A percentile compares a stretch with the other conserved stretches of the same genome.
phyloP scores from a whole-genome alignment of 2,329 filamentous ascomycete species.

The Alternaria arborescens region DNA sequence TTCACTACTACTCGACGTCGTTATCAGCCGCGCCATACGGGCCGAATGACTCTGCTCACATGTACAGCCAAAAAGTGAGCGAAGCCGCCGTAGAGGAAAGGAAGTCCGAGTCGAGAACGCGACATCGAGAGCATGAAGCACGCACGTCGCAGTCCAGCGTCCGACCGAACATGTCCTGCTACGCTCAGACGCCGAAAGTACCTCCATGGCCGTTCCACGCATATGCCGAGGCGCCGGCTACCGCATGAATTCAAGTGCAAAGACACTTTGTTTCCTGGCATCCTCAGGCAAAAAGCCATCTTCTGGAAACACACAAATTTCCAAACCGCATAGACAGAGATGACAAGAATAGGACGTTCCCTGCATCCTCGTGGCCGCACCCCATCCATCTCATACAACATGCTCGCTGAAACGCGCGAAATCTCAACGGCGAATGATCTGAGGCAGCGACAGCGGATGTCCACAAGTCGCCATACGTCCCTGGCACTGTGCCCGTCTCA shows the following conservation, averaged over 20 bases:
- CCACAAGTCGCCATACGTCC: slow-evolving; percentile 20
- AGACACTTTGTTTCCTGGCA: slow-evolving; percentile 4
- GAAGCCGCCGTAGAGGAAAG: not conserved
- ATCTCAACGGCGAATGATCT: slow-evolving; percentile 21
- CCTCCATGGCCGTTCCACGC: slow-evolving; percentile 1
- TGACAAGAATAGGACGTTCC: slow-evolving; percentile 7
- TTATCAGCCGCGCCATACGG: slow-evolving; percentile 5
- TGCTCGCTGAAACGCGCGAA: slow-evolving; percentile 21
- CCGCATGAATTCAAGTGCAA: slow-evolving; percentile 5
- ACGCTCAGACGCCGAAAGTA: slow-evolving; percentile 9
- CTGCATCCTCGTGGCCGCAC: not conserved
- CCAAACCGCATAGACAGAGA: slow-evolving; percentile 4
- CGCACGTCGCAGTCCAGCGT: slow-evolving; percentile 8
- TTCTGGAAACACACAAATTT: slow-evolving; percentile 7
- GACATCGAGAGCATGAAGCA: not conserved
- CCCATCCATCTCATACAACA: slow-evolving; percentile 11
- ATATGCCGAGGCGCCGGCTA: slow-evolving; percentile 5
- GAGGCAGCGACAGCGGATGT: slow-evolving; percentile 14
- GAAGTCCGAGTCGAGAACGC: slow-evolving; percentile 1
- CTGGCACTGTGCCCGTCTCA: slow-evolving; percentile 20
- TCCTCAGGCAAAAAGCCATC: slow-evolving; percentile 2
- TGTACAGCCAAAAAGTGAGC: slow-evolving; percentile 5
- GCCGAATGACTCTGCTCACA: slow-evolving; percentile 4
- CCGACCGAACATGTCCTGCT: slow-evolving; percentile 4
- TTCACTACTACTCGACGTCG: not conserved